phyloP scores from a whole-genome alignment of 495 filamentous ascomycete genomes.

The Bombardia bombarda region DNA sequence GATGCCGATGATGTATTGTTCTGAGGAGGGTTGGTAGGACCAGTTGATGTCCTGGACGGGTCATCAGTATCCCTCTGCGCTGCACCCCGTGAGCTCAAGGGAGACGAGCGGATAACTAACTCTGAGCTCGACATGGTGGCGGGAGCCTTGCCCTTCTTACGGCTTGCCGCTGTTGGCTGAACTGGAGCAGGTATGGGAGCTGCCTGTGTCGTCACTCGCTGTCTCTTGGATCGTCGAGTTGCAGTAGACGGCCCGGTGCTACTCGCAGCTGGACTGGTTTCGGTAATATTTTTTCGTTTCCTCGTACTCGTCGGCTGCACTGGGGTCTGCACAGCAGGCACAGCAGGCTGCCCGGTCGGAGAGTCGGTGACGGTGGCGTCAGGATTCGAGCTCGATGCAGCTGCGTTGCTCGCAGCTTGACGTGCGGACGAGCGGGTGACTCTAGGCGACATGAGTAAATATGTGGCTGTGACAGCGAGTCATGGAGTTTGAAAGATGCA shows the following conservation, averaged over 20 bases:
- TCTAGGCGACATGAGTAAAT: slow-evolving; percentile 75
- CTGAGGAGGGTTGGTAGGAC: slow-evolving; percentile 21
- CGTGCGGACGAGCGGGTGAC: slow-evolving; percentile 72
- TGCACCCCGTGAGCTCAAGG: background rate
- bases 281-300: slow-evolving; percentile 32
- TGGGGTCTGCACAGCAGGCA: slow-evolving; percentile 33
- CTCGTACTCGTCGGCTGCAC: slow-evolving; percentile 19
- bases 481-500: slow-evolving; percentile 14
- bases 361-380: slow-evolving; percentile 25
- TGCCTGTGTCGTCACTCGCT: slow-evolving; percentile 22
- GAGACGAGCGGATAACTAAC: slow-evolving; percentile 37
- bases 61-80: slow-evolving; percentile 7
- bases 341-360: slow-evolving; percentile 31
- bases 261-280: slow-evolving; percentile 21
- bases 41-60: slow-evolving; percentile 24
- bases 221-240: slow-evolving; percentile 48
- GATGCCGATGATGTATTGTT: slow-evolving; percentile 36
- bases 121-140: slow-evolving; percentile 76
- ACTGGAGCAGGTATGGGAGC: slow-evolving; percentile 16
- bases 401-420: slow-evolving; percentile 56
- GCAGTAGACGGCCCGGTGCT: slow-evolving; percentile 24
- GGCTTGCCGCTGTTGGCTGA: slow-evolving; percentile 41
- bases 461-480: slow-evolving; percentile 14
- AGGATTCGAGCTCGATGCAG: slow-evolving; percentile 36
- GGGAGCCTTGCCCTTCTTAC: slow-evolving; percentile 53